Evolutionary conservation across 371 early-diverging fungal genomes (phyloP), one percentile per base, ranked within the genome.

Genomic region (Mortierella sp.): DNA sequence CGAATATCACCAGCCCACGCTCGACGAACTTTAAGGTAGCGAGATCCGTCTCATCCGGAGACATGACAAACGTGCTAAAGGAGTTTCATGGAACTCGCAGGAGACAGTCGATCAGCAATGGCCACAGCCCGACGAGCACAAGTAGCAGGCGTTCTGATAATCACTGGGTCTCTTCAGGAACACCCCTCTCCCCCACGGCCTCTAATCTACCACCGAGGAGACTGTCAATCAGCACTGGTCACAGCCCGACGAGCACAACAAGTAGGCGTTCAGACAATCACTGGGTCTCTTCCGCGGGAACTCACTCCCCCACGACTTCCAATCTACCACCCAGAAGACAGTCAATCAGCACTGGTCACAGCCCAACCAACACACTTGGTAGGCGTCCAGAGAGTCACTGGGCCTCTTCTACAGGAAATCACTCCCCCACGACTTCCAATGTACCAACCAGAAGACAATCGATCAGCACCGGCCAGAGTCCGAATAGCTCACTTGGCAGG

Each of bases 61-160:
- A 50, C 21, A 23, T 66, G 38, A 24, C 66, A 18, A 58, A 47
- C 23, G 47, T 66, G 14, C 41, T 65, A 9, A 27, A 58, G 19
- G 59, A 58, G 27, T 41, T 24, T 27, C 66, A 58, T 21, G 39
- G 52, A 1, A 54, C 53, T 31, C 28, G 59, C n/a, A 45, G 57
- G 19, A 23, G 19, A 38, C 52, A 14, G 24, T 16, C 1, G 21
- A 19, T 21, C 9, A 38, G 31, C 27, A 31, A 28, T 24, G 14
- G 43, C 23, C 14, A 30, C 24, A 31, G 12, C 19, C 19, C 47
- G 28, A 39, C 24, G 10, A 55, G 55, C 6, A 45, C 14, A 12
- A 51, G 57, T 10, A 34, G 64, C 52, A 64, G 45, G 9, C 45
- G 45, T 18, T 18, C 61, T 23, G 57, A 46, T 18, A 27, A 19